Conservation (phyloP, 257 asterid genomes). For the Solanum corneliomulleri region DNA sequence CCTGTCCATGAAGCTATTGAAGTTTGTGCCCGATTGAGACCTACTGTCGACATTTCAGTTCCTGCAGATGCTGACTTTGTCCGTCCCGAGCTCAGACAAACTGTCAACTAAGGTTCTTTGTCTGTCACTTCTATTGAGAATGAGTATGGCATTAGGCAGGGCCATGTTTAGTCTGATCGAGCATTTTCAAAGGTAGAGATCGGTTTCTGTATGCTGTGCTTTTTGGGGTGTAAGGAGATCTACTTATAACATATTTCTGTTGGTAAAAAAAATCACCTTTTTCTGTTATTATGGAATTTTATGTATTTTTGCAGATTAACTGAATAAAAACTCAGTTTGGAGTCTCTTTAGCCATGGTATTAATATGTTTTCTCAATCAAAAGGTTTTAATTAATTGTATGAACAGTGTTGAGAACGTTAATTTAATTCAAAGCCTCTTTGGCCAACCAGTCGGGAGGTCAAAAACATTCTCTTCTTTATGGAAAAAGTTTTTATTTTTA, state of each 20-base stretch:
- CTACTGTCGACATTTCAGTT: conserved; percentile 88
- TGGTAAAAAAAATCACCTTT: neutral
- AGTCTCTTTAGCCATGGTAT: neutral
- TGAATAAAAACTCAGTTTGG: neutral
- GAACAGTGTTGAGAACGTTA: neutral
- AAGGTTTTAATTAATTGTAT: neutral
- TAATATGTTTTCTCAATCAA: neutral
- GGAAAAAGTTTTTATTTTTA: neutral
- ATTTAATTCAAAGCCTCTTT: neutral
- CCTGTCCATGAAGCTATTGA: conserved; percentile 81
- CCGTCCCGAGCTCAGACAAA: conserved; percentile 76
- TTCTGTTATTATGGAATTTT: neutral
- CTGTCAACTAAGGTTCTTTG: conserved; percentile 22
- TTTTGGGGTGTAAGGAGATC: neutral
- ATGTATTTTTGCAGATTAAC: neutral
- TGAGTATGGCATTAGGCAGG: neutral
- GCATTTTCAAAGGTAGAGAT: neutral
- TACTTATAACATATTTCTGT: neutral
- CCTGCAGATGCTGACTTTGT: conserved; percentile 87
- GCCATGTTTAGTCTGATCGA: neutral
- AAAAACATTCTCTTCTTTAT: neutral
- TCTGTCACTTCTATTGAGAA: neutral
- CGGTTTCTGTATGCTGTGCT: neutral
- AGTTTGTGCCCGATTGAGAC: conserved; percentile 83
- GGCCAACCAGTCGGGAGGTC: neutral